Percentiles rank a stretch among this genome's conserved stretches.
Evolutionary conservation across 108 stramenopile species (phyloP).

Genomic region (Cyclotella choctawhatcheeana): DNA sequence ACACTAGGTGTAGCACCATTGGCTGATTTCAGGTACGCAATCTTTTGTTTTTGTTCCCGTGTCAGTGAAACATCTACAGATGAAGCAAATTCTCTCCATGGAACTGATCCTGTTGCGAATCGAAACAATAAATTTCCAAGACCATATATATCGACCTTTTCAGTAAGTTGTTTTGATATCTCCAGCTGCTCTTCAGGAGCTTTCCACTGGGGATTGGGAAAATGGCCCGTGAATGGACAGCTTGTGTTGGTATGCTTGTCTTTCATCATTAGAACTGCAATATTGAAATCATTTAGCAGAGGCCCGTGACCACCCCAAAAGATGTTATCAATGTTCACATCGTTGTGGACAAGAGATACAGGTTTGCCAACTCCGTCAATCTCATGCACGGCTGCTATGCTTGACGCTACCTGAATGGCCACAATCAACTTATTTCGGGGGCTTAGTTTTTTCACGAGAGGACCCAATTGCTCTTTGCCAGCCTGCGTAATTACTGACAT

Average conservation of each 20-base stretch:
- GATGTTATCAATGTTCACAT: slow-evolving; percentile 51
- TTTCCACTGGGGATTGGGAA: slow-evolving; percentile 56
- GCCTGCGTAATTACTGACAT: slow-evolving; percentile 64
- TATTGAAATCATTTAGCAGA: slow-evolving; percentile 56
- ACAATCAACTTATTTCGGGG: slow-evolving; percentile 43
- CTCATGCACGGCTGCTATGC: slow-evolving; percentile 71
- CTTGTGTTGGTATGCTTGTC: slow-evolving; percentile 25
- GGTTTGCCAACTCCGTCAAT: slow-evolving; percentile 30
- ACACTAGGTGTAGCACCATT: slow-evolving; percentile 38
- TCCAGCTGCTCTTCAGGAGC: slow-evolving; percentile 40
- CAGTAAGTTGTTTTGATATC: slow-evolving; percentile 15
- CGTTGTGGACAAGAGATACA: slow-evolving; percentile 51
- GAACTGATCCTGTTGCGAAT: slow-evolving; percentile 35
- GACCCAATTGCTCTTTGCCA: slow-evolving; percentile 1
- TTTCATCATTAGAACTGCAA: slow-evolving; percentile 51
- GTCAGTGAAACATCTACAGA: slow-evolving; percentile 11
- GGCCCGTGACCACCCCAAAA: slow-evolving; percentile 33
- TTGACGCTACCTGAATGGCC: slow-evolving; percentile 62
- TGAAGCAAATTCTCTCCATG: slow-evolving; percentile 36
- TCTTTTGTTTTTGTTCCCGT: slow-evolving; percentile 27
- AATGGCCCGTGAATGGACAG: slow-evolving; percentile 45
- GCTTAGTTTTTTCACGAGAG: slow-evolving; percentile 22
- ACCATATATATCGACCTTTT: slow-evolving; percentile 48
- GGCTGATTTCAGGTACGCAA: slow-evolving; percentile 35
- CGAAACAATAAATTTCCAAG: slow-evolving; percentile 40